Conservation (phyloP, 163 green algal species). For the Prototheca wickerhamii region DNA sequence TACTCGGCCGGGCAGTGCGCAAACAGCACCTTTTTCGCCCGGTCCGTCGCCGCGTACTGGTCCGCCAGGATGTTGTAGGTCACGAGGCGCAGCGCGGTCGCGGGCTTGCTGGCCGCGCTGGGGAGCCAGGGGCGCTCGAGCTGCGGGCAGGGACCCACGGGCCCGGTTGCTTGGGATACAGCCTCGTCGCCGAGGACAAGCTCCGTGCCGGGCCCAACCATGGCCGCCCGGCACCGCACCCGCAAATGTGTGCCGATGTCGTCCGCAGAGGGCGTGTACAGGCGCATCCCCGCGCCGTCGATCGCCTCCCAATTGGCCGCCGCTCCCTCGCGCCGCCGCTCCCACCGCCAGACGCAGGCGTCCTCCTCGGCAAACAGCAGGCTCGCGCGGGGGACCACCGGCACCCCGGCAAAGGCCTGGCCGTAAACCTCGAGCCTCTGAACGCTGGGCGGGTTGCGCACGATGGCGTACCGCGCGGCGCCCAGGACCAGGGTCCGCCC, state of each 20-base stretch:
- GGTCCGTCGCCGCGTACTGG: conserved; percentile 71
- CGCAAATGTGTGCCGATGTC: no score
- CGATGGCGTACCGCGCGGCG: conserved; percentile 23
- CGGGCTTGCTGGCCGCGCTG: background rate
- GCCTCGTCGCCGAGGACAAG: no score
- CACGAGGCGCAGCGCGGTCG: conserved; percentile 26
- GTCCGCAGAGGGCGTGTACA: no score
- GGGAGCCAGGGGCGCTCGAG: background rate
- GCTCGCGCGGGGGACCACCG: conserved; percentile 9
- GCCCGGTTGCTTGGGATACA: no score
- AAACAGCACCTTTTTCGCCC: conserved; percentile 72
- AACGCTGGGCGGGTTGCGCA: conserved; percentile 61
- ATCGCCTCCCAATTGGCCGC: background rate
- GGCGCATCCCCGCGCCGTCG: no score
- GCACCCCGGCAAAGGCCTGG: conserved; percentile 20
- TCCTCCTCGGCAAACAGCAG: conserved; percentile 46
- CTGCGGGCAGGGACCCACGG: no score
- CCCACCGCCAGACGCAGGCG: conserved; percentile 43
- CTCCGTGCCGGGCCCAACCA: no score
- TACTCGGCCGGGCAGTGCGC: conserved; percentile 63
- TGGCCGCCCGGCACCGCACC: background rate
- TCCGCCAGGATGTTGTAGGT: conserved; percentile 93
- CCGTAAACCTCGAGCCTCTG: conserved; percentile 38
- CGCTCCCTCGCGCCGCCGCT: conserved; percentile 8
- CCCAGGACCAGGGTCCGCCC: conserved; percentile 53